Evolutionary conservation across 768 basidiomycete genomes (phyloP).

Genomic region (Suillus clintonianus): DNA sequence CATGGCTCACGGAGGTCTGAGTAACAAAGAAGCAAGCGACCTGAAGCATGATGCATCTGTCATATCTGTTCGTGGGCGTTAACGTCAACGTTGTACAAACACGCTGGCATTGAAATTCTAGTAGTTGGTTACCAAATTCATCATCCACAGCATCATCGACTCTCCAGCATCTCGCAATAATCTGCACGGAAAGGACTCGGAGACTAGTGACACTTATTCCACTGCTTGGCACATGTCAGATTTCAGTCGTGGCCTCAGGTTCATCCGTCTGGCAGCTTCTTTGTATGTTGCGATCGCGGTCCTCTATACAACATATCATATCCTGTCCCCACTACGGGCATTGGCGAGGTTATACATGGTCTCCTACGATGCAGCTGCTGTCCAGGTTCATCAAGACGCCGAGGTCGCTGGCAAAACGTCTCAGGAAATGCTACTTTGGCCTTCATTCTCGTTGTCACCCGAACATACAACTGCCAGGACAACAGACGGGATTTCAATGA

Average conservation of each 20-base stretch:
- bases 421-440: conserved; percentile 26
- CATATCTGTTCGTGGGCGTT: background rate
- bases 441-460: conserved; percentile 1
- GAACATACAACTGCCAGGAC: background rate
- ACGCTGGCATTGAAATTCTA: too few species aligned
- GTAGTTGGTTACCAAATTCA: too few species aligned
- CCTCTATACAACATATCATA: conserved; percentile 31
- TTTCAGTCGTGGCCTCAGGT: background rate
- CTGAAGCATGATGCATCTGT: conserved; percentile 13
- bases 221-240: background rate
- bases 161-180: conserved; percentile 10
- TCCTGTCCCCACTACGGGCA: conserved; percentile 14
- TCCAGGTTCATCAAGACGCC: background rate
- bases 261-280: conserved; percentile 5
- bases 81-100: too few species aligned
- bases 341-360: background rate
- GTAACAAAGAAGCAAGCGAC: conserved; percentile 25
- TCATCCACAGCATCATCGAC: background rate
- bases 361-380: background rate
- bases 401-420: conserved; percentile 4
- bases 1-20: conserved; percentile 27
- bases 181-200: conserved; percentile 10
- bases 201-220: conserved; percentile 1
- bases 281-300: conserved; percentile 30
- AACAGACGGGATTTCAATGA: conserved; percentile 23